phyloP scores from a whole-genome alignment of 2,329 filamentous ascomycete species.

The Aspergillus nomiae region DNA sequence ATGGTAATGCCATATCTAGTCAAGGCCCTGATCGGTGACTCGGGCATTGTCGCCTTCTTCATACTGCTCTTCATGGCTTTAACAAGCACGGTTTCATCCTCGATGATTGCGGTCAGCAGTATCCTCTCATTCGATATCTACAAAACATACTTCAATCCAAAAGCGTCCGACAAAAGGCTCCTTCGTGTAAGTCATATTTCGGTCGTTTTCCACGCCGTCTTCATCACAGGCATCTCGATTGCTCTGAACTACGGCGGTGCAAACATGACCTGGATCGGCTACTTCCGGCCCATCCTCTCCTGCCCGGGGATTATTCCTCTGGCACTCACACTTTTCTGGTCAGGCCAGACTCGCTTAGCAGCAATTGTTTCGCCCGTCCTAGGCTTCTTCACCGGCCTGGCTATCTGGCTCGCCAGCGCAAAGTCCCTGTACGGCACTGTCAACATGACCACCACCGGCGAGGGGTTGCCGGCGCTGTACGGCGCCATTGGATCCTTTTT shows the following conservation, averaged over 20 bases:
- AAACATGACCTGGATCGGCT: constrained; percentile 51
- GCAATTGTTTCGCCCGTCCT: constrained; percentile 42
- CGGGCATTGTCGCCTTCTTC: constrained; percentile 48
- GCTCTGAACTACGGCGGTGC: constrained; percentile 53
- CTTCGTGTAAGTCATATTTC: constrained; percentile 51
- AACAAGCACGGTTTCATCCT: constrained; percentile 53
- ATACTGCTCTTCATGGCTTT: constrained; percentile 56
- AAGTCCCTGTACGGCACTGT: constrained; percentile 44
- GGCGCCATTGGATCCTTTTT: constrained; percentile 50
- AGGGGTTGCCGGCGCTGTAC: constrained; percentile 47
- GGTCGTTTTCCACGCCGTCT: constrained; percentile 50
- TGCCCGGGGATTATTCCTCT: constrained; percentile 51
- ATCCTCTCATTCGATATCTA: constrained; percentile 56
- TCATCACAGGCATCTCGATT: constrained; percentile 52
- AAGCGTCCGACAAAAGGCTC: constrained; percentile 45
- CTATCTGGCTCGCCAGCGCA: constrained; percentile 48
- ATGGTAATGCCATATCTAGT: constrained; percentile 53
- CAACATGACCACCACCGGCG: constrained; percentile 44
- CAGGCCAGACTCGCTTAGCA: constrained; percentile 48
- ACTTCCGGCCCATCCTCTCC: constrained; percentile 45
- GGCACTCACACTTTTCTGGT: constrained; percentile 49
- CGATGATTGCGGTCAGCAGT: constrained; percentile 54
- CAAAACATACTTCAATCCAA: constrained; percentile 53
- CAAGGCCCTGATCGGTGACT: constrained; percentile 47
- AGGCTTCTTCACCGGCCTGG: constrained; percentile 47